Percentiles rank a stretch among this genome's conserved stretches.
Conservation (phyloP, 139 green algal species). For the Ettlia oleoabundans region DNA sequence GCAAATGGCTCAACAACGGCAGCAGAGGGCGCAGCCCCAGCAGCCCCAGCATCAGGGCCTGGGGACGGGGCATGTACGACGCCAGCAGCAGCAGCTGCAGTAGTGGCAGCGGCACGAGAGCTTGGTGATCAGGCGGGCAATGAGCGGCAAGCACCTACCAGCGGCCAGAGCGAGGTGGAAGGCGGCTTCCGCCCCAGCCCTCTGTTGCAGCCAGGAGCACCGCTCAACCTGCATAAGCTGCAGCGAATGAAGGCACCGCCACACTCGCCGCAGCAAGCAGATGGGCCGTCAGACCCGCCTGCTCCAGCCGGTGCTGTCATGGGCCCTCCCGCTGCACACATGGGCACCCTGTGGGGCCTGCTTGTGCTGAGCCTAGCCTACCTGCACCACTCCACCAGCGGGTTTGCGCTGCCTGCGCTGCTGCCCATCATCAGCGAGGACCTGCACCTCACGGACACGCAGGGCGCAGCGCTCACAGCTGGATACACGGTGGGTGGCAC, state of each 20-base stretch:
- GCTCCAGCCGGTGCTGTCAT: neutral
- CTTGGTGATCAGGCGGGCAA: no score
- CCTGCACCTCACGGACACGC: slow-evolving; percentile 72
- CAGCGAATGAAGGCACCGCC: slow-evolving; percentile 5
- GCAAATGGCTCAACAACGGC: no score
- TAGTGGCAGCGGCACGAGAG: neutral
- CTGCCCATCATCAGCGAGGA: slow-evolving; percentile 84
- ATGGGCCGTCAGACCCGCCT: neutral
- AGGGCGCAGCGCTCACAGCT: slow-evolving; percentile 63
- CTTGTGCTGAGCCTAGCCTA: slow-evolving; percentile 77
- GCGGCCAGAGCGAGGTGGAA: no score
- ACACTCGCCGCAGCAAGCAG: slow-evolving; percentile 26
- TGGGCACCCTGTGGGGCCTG: slow-evolving; percentile 76
- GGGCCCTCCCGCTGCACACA: neutral
- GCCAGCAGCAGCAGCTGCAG: neutral
- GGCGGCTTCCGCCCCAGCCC: neutral
- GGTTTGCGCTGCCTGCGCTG: slow-evolving; percentile 82
- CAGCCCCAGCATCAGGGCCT: neutral
- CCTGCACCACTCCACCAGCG: slow-evolving; percentile 82
- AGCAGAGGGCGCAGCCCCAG: neutral
- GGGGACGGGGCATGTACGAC: no score
- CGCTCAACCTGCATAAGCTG: neutral
- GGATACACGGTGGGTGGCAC: slow-evolving; percentile 71
- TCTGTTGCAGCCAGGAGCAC: neutral
- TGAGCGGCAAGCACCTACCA: no score